These are phyloP conservation scores for Trichosanthes truncata DNA, from an alignment of 306 rosid genomes.

Conservation along the genomic window DNA sequence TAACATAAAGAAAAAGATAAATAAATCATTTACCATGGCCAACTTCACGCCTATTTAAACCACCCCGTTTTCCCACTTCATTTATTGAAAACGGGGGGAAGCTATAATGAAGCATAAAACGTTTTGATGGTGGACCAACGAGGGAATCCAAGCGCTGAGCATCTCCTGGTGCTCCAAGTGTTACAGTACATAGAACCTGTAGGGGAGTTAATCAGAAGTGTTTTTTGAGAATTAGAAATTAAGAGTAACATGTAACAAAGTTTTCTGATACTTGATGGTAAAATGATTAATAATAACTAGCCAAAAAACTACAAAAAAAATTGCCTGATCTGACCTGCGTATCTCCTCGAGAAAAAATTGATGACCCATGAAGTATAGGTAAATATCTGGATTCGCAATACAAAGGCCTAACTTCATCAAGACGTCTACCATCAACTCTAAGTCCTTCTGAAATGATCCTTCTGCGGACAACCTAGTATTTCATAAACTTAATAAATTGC, in stretches of 20 bases:
- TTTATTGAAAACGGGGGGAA: conserved; percentile 92
- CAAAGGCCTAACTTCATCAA: conserved; percentile 95
- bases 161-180: conserved; percentile 90
- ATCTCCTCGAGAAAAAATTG: conserved; percentile 84
- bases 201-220: conserved; percentile 11
- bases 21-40: conserved; percentile 73
- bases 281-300: not conserved
- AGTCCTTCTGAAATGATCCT: conserved; percentile 73
- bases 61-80: conserved; percentile 86
- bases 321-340: conserved; percentile 56
- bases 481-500: conserved; percentile 16
- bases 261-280: not conserved
- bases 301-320: conserved; percentile 11
- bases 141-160: conserved; percentile 86
- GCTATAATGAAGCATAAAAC: conserved; percentile 98
- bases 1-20: not conserved
- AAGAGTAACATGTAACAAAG: conserved; percentile 3
- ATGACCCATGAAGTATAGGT: conserved; percentile 73
- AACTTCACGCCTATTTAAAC: conserved; percentile 95
- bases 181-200: conserved; percentile 92
- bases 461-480: conserved; percentile 67
- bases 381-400: conserved; percentile 72
- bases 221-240: conserved; percentile 2
- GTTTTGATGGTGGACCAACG: conserved; percentile 78
- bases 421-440: conserved; percentile 81